Evolutionary conservation across 306 rosid genomes (phyloP), one percentile per base, ranked within the genome.

Genomic region (Quillaja saponaria): DNA sequence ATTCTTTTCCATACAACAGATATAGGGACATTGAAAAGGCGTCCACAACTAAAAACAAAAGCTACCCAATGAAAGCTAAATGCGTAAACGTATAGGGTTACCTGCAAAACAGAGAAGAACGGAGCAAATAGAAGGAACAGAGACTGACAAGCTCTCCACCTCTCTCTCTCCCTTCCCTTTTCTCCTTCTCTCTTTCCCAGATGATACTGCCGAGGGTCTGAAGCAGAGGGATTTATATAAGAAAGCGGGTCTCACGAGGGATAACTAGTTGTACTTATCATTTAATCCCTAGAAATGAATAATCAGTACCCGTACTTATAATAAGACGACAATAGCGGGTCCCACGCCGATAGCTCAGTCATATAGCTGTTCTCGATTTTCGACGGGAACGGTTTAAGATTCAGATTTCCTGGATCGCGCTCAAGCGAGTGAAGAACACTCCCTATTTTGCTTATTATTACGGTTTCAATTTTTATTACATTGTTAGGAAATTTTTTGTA

Each of bases 181-280:
- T 11, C 17, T 55, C n/a, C 10, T 18, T 37, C 1, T 37, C 20
- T 45, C 61, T 59, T 41, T 55, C 35, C 59, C 46, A 39, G 35
- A 41, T 7, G 47, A 58, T 28, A 21, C 49, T 55, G 16, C 8
- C 33, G 68, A 4, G 41, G 42, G 31, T 10, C 25, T 35, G 20
- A 16, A 33, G 49, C 46, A 13, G 41, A 9, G 47, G 25, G 34
- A 14, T 25, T 49, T 55, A 48, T 55, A 62, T 9, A 0, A 33
- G 4, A 3, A 20, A 62, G 67, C 69, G 73, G 73, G 34, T 16
- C 52, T 33, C 7, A 31, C 64, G 76, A 70, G 67, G 73, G 60
- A 65, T 69, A 69, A 42, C 41, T 16, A 0, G 0, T 0, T 0
- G 0, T 0, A 7, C 38, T 13, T 44, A 39, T 64, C 60, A 68